Base-by-base conservation (phyloP, 1,284 basidiomycete genomes). In the Cutaneotrichosporon dermatis region DNA sequence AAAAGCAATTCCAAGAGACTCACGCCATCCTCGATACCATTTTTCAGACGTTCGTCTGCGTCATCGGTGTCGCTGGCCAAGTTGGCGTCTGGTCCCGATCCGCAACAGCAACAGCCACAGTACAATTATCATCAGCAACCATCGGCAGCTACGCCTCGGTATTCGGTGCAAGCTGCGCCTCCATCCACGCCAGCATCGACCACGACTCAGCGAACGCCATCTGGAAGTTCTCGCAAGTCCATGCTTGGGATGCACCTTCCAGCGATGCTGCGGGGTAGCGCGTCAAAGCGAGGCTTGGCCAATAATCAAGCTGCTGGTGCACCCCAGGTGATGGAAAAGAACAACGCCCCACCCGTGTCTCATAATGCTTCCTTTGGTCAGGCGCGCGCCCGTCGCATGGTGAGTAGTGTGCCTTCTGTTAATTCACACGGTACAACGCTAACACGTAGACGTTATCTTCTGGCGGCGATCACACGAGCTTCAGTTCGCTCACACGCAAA, bases 11-110 rank as follows among this genome's bases (percentile, higher is more conserved):
- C 66, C 59, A 78, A 79, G 61, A 85, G 92, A 52, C 84, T 93
- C 51, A 95, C 93, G 0, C 93, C 93, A 0, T 94, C 91, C 12
- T 90, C 91, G 8, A 96, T 97, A 64, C 94, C 93, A 1, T 97
- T 97, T 79, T 96, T 96, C 82, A 85, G 92, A 44, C 88, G 93
- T 15, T 90, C 91, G 1, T 92, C 92, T 15, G 93, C 91, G 1
- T 89, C 92, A 67, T 92, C 90, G 2, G 63, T 59, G 1, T 59
- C 66, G n/a, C 54, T 64, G 12, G 57, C 69, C 51, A 62, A 68
- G 42, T 51, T 62, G 7, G 55, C 65, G 11, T 51, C 67, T 33
- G 25, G 25, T 25, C 25, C 25, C 25, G 25, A 25, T 25, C 46
- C 12, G 12, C 33, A 49, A 6, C 34, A 49, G 25, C 34, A 49